Conservation (phyloP, 2,329 filamentous ascomycete species). For the Hypoxylon sp. region DNA sequence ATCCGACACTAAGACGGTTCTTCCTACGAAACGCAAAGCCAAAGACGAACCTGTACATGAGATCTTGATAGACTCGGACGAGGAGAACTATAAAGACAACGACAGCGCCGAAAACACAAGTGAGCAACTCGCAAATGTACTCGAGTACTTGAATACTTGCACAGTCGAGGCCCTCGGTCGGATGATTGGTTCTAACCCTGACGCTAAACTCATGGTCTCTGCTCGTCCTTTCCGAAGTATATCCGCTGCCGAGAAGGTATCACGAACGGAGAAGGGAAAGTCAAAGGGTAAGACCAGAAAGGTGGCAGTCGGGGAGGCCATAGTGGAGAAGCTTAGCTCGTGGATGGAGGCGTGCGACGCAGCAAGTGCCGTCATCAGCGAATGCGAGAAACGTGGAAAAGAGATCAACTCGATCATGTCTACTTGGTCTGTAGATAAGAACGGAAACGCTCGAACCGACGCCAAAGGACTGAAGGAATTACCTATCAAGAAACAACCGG, state of each 20-base stretch:
- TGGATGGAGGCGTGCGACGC: slow-evolving; percentile 64
- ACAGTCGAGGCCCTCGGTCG: slow-evolving; percentile 82
- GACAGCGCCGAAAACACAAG: background rate
- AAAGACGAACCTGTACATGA: slow-evolving; percentile 28
- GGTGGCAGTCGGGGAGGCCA: slow-evolving; percentile 52
- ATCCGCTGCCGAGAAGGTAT: slow-evolving; percentile 76
- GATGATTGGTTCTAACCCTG: slow-evolving; percentile 80
- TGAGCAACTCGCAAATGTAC: slow-evolving; percentile 60
- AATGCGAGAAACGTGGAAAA: slow-evolving; percentile 65
- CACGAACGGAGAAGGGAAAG: slow-evolving; percentile 54
- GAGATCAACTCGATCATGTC: slow-evolving; percentile 50
- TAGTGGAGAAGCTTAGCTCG: slow-evolving; percentile 60
- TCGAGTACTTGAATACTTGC: slow-evolving; percentile 88
- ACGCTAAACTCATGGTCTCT: slow-evolving; percentile 78
- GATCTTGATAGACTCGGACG: background rate
- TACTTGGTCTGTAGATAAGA: slow-evolving; percentile 53
- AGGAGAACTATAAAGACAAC: slow-evolving; percentile 24
- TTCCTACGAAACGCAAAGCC: slow-evolving; percentile 48
- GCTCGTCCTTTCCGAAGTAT: slow-evolving; percentile 80
- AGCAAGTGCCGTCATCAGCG: slow-evolving; percentile 57
- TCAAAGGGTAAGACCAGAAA: slow-evolving; percentile 55
- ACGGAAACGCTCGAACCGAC: slow-evolving; percentile 56
- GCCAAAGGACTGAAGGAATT: slow-evolving; percentile 55
- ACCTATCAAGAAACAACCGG: slow-evolving; percentile 75
- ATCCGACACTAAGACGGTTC: slow-evolving; percentile 10